Evolutionary conservation across 192 early-diverging fungal genomes (phyloP).

Genomic region (Linnemannia exigua): DNA sequence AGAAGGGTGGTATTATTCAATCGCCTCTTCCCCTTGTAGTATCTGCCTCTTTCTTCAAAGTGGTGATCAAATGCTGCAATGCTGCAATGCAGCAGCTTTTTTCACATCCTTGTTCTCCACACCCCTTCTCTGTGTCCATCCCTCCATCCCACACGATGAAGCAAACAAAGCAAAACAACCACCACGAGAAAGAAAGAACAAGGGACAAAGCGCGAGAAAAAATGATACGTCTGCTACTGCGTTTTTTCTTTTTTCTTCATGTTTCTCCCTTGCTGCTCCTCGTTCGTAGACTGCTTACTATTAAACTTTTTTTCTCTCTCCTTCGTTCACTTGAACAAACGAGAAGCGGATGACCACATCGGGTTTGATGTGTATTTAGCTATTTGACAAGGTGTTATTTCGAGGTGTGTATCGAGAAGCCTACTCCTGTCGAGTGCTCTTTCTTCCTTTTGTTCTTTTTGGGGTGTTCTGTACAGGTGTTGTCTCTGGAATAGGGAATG

Average conservation of each 20-base stretch:
- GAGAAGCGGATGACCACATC: neutral
- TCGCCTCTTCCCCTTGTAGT: neutral
- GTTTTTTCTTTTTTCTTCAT: neutral
- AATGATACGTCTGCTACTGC: neutral
- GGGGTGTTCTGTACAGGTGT: neutral
- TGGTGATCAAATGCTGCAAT: neutral
- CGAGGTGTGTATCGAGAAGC: neutral
- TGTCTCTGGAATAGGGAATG: constrained; percentile 6
- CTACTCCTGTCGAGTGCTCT: neutral
- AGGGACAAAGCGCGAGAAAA: neutral
- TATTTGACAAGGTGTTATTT: neutral
- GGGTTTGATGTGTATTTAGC: neutral
- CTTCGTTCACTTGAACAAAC: neutral
- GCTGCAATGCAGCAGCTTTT: neutral
- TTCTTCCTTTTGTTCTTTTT: neutral
- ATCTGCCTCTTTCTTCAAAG: neutral
- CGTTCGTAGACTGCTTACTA: neutral
- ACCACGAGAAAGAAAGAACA: neutral
- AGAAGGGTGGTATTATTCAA: neutral
- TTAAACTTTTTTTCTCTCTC: neutral
- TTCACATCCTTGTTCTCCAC: neutral
- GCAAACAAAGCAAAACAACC: neutral
- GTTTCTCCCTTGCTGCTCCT: neutral
- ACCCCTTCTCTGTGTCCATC: too few relatives aligned
- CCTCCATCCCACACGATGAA: neutral